phyloP scores from a whole-genome alignment of 2,329 filamentous ascomycete genomes.

The Pestalotiopsis sp. region DNA sequence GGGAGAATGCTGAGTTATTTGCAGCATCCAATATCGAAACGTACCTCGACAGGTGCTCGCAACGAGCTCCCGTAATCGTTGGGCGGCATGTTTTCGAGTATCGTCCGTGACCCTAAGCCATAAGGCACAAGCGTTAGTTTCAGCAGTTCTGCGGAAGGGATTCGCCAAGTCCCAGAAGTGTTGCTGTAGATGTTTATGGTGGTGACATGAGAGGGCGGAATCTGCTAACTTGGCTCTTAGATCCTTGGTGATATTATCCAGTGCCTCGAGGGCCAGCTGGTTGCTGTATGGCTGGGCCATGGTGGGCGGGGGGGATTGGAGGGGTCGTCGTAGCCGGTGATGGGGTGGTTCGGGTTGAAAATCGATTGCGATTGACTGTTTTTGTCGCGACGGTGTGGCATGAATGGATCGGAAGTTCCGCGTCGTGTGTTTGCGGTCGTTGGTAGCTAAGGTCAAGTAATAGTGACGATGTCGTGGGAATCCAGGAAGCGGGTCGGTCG shows the following conservation, averaged over 20 bases:
- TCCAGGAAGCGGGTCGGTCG: not conserved
- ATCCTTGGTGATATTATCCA: slow-evolving; percentile 55
- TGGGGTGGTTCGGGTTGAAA: not conserved
- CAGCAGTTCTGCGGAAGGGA: not conserved
- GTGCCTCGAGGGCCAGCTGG: slow-evolving; percentile 54
- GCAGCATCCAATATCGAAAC: slow-evolving; percentile 12
- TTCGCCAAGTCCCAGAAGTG: not conserved
- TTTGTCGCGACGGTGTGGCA: not conserved
- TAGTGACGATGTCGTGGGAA: not conserved
- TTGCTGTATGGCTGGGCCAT: slow-evolving; percentile 39
- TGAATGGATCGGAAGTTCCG: not conserved
- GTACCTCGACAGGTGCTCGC: slow-evolving; percentile 55
- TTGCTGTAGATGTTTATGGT: not conserved
- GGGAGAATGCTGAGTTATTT: not conserved
- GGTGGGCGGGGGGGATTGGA: slow-evolving; percentile 14
- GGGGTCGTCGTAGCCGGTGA: slow-evolving; percentile 16
- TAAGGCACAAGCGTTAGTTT: slow-evolving; percentile 7
- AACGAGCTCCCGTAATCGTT: slow-evolving; percentile 56
- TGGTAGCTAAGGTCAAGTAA: not conserved
- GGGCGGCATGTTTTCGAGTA: slow-evolving; percentile 51
- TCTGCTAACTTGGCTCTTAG: slow-evolving; percentile 52
- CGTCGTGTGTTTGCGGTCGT: not conserved
- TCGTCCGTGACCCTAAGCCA: slow-evolving; percentile 46
- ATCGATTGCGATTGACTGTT: not conserved
- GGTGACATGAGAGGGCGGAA: not conserved